phyloP scores from a whole-genome alignment of 2,329 filamentous ascomycete species.

The Bipolaris oryzae region DNA sequence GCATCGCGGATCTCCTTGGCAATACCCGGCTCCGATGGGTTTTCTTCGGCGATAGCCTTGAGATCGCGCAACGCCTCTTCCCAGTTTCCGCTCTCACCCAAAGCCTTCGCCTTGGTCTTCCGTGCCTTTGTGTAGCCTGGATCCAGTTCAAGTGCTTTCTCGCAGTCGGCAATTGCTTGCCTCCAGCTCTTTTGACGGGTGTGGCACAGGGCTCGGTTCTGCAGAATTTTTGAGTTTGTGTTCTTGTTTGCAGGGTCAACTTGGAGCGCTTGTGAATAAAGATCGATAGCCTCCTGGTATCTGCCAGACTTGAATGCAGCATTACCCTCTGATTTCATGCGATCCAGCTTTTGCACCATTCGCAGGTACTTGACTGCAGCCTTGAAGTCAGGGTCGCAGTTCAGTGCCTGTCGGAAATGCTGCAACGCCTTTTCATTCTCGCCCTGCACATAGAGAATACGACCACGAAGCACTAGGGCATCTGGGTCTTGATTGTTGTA shows the following conservation, averaged over 20 bases:
- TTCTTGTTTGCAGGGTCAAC: constrained; percentile 88
- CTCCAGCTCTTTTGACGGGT: constrained; percentile 84
- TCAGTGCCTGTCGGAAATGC: constrained; percentile 87
- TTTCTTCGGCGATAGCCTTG: constrained; percentile 82
- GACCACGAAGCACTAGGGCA: constrained; percentile 85
- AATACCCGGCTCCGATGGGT: constrained; percentile 80
- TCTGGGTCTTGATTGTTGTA: constrained; percentile 91
- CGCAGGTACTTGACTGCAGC: constrained; percentile 87
- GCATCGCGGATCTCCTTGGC: constrained; percentile 85
- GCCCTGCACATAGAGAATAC: constrained; percentile 86
- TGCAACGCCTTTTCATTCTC: constrained; percentile 95
- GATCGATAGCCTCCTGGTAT: constrained; percentile 79
- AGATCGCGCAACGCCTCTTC: constrained; percentile 88
- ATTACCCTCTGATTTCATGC: constrained; percentile 95
- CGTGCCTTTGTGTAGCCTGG: constrained; percentile 86
- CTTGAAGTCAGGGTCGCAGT: constrained; percentile 88
- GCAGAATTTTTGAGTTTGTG: constrained; percentile 91
- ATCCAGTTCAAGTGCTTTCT: constrained; percentile 81
- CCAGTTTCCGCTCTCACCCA: constrained; percentile 86
- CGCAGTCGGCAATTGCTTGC: constrained; percentile 82
- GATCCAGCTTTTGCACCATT: constrained; percentile 88
- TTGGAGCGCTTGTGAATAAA: constrained; percentile 81
- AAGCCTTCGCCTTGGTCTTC: constrained; percentile 90
- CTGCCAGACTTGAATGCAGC: constrained; percentile 82
- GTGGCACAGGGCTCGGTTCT: constrained; percentile 88